phyloP scores from a whole-genome alignment of 768 basidiomycete genomes.

The Tricholoma saponaceum region DNA sequence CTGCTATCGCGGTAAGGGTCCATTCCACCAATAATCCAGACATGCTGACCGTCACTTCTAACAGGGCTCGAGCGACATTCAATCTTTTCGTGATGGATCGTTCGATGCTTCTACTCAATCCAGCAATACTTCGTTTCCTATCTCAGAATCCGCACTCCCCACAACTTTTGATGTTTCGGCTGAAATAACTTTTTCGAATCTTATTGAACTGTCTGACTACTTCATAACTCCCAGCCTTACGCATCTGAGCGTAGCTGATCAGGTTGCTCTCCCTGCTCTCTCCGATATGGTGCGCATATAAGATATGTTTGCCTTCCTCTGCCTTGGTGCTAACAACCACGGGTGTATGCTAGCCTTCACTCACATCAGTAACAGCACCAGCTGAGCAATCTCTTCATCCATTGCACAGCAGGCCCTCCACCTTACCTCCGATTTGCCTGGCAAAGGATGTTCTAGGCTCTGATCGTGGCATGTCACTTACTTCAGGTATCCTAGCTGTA shows the following conservation, averaged over 20 bases:
- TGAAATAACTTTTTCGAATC: slow-evolving; percentile 7
- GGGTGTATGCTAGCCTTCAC: background rate
- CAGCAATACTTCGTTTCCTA: slow-evolving; percentile 20
- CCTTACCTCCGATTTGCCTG: background rate
- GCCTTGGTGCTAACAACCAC: background rate
- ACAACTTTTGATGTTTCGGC: slow-evolving; percentile 21
- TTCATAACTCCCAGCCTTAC: background rate
- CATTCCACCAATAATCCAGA: background rate
- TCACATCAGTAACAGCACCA: background rate
- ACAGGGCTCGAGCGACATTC: slow-evolving; percentile 1
- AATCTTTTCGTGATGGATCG: background rate
- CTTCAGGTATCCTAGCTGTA: background rate
- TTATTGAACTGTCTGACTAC: slow-evolving; percentile 2
- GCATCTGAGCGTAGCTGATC: background rate
- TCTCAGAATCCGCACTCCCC: slow-evolving; percentile 23
- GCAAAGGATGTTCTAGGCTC: background rate
- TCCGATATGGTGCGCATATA: slow-evolving; percentile 10
- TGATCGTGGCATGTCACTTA: background rate
- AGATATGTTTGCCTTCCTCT: background rate
- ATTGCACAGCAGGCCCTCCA: background rate
- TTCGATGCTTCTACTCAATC: slow-evolving; percentile 2
- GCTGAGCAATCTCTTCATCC: background rate
- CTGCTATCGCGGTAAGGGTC: background rate
- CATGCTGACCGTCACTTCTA: background rate
- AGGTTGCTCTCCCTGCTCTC: background rate